Evolutionary conservation across 169 alveolate species (phyloP), one percentile per base, ranked within the genome.

Genomic region (Plasmodium gaboni): DNA sequence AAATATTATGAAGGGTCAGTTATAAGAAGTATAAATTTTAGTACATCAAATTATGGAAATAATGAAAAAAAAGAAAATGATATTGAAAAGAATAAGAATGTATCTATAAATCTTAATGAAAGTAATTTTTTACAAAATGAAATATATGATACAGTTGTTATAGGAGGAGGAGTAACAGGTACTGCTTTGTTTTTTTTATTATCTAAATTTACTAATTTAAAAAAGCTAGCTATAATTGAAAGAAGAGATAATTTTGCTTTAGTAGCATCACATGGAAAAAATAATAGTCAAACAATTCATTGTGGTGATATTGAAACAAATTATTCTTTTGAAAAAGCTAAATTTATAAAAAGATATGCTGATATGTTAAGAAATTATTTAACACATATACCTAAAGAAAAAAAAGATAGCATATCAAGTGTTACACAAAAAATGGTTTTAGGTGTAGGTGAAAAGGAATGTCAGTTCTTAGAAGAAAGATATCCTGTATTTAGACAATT

Each of bases 91-190:
- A 38, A 38, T 38, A 38, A 55, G 24, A 55, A 55, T 12, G 74
- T 68, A n/a, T 68, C 74, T 2, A 70, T 70, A 44, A 50, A 70
- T 70, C 13, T 70, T 26, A 70, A 22, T 15, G 51, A 44, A 55
- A 59, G 15, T 5, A 38, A 46, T 13, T 59, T 68, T 17, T 32
- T 85, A 15, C 63, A 64, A 1, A 76, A 88, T 24, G 92, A 92
- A 12, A 92, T 92, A 19, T 93, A 44, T 68, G 97, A 95, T 64
- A 97, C 95, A 6, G 89, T 95, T 28, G 91, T 95, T 38, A 94
- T 95, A 38, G 97, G 97, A 60, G 97, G 97, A 72, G 97, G 97
- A 3, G 96, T 95, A 44, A 91, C 97, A 1, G 97, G 97, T 17
- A 95, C 97, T 17, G 96, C 97, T 13, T 95, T 95, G 55, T 94